Conservation (phyloP, 2,329 filamentous ascomycete genomes). For the Thielaviopsis ethacetica region DNA sequence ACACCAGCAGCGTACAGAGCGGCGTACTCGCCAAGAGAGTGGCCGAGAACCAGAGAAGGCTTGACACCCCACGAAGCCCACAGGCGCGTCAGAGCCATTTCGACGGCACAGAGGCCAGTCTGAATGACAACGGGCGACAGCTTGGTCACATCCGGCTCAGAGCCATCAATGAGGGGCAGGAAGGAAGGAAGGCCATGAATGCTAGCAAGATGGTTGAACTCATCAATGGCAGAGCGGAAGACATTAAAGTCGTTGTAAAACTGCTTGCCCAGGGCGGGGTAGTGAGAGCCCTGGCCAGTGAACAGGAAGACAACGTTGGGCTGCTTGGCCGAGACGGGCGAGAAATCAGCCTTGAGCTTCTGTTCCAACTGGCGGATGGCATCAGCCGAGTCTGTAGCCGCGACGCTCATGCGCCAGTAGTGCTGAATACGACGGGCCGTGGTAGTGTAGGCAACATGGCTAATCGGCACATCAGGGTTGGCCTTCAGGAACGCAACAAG, state of each 20-base stretch:
- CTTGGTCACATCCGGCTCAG: conserved; percentile 25
- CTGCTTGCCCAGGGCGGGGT: conserved; percentile 34
- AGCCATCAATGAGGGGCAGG: conserved; percentile 28
- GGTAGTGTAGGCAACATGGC: conserved; percentile 48
- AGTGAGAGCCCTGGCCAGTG: conserved; percentile 40
- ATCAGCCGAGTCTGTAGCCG: conserved; percentile 25
- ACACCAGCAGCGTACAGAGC: conserved; percentile 56
- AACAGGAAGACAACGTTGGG: conserved; percentile 32
- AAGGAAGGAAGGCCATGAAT: conserved; percentile 40
- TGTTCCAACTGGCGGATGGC: conserved; percentile 31
- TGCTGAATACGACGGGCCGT: conserved; percentile 50
- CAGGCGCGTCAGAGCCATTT: conserved; percentile 39
- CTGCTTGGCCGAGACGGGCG: conserved; percentile 31
- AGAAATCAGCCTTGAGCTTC: conserved; percentile 36
- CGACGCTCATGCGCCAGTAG: conserved; percentile 35
- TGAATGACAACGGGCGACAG: conserved; percentile 36
- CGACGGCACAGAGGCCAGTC: conserved; percentile 35
- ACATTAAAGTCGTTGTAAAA: conserved; percentile 29
- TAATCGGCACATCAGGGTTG: conserved; percentile 35
- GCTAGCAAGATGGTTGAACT: conserved; percentile 36
- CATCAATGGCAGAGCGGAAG: conserved; percentile 36
- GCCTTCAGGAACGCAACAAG: conserved; percentile 37
- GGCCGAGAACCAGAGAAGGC: conserved; percentile 39
- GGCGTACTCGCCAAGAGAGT: conserved; percentile 58
- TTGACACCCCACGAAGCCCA: conserved; percentile 40